These are phyloP conservation scores for Camillea tinctor DNA, from an alignment of 2,329 filamentous ascomycete species.

Conservation along the genomic window DNA sequence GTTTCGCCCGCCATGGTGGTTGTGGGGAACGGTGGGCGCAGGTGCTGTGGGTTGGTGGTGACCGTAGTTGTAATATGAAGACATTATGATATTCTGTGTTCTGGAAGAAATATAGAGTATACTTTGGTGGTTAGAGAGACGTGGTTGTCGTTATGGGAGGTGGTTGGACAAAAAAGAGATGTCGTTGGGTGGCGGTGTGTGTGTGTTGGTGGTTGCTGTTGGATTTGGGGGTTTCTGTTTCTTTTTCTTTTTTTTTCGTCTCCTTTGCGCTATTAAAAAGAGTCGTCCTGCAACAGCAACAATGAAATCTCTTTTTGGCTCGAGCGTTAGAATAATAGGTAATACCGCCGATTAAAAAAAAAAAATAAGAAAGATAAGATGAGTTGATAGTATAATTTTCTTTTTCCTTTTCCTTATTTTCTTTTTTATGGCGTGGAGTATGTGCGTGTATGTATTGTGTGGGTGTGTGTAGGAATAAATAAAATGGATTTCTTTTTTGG, in stretches of 20 bases:
- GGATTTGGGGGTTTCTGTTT: constrained; percentile 15
- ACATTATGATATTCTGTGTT: constrained; percentile 46
- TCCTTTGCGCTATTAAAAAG: constrained; percentile 18
- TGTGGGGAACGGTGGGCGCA: constrained; percentile 61
- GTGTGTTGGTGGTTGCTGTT: constrained; percentile 3
- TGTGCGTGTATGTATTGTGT: constrained; percentile 13
- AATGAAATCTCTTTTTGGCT: constrained; percentile 8
- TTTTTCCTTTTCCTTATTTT: constrained; percentile 11
- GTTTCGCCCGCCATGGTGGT: constrained; percentile 80
- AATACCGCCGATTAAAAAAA: not conserved
- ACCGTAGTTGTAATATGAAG: constrained; percentile 63
- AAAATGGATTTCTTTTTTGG: not conserved
- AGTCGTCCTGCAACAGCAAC: constrained; percentile 5
- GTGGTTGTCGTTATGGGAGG: constrained; percentile 15
- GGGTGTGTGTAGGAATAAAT: constrained; percentile 10
- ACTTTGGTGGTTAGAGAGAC: constrained; percentile 5
- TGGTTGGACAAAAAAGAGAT: constrained; percentile 6
- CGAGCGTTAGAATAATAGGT: not conserved
- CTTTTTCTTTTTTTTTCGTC: not conserved
- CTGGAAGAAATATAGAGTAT: constrained; percentile 13
- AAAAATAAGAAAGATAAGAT: constrained; percentile 11
- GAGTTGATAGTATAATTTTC: constrained; percentile 4
- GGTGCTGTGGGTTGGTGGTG: constrained; percentile 57
- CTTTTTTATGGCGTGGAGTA: constrained; percentile 11
- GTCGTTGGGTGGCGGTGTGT: constrained; percentile 15